Evolutionary conservation across 148 eudicot species (phyloP).

Genomic region (Spergularia bocconei): DNA sequence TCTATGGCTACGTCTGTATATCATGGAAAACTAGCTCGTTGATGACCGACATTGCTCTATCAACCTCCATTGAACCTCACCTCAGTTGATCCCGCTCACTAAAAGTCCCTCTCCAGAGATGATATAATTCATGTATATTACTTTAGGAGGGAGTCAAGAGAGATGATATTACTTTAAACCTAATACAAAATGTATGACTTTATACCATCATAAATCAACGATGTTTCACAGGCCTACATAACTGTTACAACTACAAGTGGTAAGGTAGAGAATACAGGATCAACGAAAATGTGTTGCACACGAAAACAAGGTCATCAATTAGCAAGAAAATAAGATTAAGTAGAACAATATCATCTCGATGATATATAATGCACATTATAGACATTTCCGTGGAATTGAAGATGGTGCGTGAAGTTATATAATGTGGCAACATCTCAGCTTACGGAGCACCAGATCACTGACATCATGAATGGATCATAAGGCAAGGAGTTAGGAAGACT

Average conservation of each 20-base stretch:
- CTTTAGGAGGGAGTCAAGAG: too few relatives aligned
- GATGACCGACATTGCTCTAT: too few relatives aligned
- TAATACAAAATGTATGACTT: neutral
- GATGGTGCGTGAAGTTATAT: too few relatives aligned
- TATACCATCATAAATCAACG: neutral
- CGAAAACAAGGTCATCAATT: neutral
- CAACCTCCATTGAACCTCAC: too few relatives aligned
- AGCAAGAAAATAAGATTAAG: neutral
- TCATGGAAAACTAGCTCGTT: too few relatives aligned
- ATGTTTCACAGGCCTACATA: neutral
- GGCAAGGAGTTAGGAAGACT: neutral
- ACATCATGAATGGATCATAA: neutral
- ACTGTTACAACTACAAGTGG: neutral
- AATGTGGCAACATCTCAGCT: too few relatives aligned
- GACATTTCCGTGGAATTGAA: neutral
- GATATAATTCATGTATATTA: too few relatives aligned
- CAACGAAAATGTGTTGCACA: neutral
- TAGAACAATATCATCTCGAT: neutral
- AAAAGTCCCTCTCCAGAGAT: too few relatives aligned
- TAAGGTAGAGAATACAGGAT: neutral
- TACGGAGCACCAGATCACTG: too few relatives aligned
- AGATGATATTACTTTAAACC: too few relatives aligned
- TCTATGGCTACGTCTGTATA: too few relatives aligned
- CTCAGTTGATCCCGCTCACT: too few relatives aligned
- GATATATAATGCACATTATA: neutral